Base-by-base conservation (phyloP, 2,329 filamentous ascomycete species). In the Alternaria rosae region DNA sequence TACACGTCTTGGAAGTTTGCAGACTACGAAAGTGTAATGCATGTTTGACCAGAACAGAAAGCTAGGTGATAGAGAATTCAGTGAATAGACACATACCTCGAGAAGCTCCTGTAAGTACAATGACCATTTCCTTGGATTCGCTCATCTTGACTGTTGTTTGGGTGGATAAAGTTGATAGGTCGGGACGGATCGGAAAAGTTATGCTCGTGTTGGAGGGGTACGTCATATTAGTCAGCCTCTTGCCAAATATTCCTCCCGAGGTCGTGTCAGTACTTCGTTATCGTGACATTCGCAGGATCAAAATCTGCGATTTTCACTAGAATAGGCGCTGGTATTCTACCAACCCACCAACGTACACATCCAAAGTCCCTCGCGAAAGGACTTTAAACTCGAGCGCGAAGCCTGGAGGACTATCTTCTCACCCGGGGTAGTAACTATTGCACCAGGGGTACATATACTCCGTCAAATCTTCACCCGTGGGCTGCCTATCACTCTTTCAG, bases 71-170 rank as follows among this genome's bases (percentile, higher is more conserved):
- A 8, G 15, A n/a, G 1, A n/a, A n/a, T n/a, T 35, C 5, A 35
- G 15, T 35, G 32, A n/a, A 25, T 11, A 43, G 38, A 25, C 8
- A 50, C 72, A 55, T 78, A 85, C 88, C 88, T 80, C 87, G 82
- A 2, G 88, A 89, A 60, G 88, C 88, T 58, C 89, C 89, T 1
- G 89, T 90, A 25, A 87, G 68, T 23, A 86, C 81, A 25, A 87
- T 79, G 3, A 83, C 82, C 70, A 83, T 84, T 47, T 71, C 71
- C 50, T 72, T 66, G 20, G 64, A 54, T 25, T 68, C 66, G 41
- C 71, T 71, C 73, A 76, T 76, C 9, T 60, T 70, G 62, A 12
- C 17, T 30, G 11, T 48, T 13, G 41, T 4, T 28, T 54, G 35
- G 47, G 23, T 52, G 26, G 42, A 7, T 47, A 6, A 32, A 12